Base-by-base conservation (phyloP, 2,329 filamentous ascomycete species). In the Aspergillus carbonarius region DNA sequence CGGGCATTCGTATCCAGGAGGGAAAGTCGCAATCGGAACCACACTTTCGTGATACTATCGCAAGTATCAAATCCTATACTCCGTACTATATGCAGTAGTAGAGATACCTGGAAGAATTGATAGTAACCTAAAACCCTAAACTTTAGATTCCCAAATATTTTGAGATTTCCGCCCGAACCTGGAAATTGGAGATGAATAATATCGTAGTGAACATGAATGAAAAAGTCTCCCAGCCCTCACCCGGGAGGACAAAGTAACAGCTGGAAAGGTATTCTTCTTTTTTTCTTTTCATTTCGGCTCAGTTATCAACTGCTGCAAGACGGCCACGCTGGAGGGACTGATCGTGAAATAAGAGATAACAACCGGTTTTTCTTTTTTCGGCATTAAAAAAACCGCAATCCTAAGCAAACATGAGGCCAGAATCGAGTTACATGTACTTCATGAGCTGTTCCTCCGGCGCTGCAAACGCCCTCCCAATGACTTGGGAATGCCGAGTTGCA, bases 361-460 rank as follows among this genome's bases (percentile, higher is more conserved):
- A 69, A 69, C 61, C 64, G 64, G 68, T 44, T 30, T 44, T 44
- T 27, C 13, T 20, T 54, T 42, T 30, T 40, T 54, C 51, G 25
- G 51, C 51, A 54, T 54, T 54, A 54, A 54, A 71, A 66, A 69
- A 66, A 71, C 67, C 68, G 65, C 64, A 69, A 66, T 69, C 68
- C 66, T 70, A 72, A 69, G 67, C 65, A 70, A 64, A 70, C 60
- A 74, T 70, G 69, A 72, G 73, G 67, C 65, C 68, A 68, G 67
- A 69, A 69, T 72, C 68, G 70, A 74, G 68, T 72, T 76, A 76
- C 73, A 76, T 74, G 74, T 73, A 66, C 70, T 71, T 75, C 73
- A 74, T 74, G 67, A 73, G 67, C 68, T 65, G 67, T 62, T 70
- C 68, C 68, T 67, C 71, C 70, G 66, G 68, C 66, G 66, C 55